Percentiles rank a stretch among this genome's conserved stretches.
phyloP scores from a whole-genome alignment of 2,329 filamentous ascomycete species.

The Herpotrichia juniperi region DNA sequence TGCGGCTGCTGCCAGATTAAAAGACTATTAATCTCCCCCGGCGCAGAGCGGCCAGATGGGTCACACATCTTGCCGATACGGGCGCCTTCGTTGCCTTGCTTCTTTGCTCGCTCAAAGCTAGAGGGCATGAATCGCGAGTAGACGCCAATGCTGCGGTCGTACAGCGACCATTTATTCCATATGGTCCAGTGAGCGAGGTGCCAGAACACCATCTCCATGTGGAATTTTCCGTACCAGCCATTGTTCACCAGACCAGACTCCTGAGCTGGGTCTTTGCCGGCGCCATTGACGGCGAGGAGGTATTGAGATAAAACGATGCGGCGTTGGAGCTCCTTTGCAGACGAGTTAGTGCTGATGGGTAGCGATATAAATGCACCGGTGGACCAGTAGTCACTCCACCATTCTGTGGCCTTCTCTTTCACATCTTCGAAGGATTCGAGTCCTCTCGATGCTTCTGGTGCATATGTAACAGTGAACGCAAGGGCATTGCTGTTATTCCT shows the following conservation, averaged over 20 bases:
- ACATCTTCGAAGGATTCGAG: slow-evolving; percentile 33
- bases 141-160: slow-evolving; percentile 54
- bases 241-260: slow-evolving; percentile 59
- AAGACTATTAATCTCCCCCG: slow-evolving; percentile 66
- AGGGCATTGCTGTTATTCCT: slow-evolving; percentile 28
- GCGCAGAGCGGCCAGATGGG: slow-evolving; percentile 60
- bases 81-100: slow-evolving; percentile 51
- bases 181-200: slow-evolving; percentile 58
- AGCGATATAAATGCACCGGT: slow-evolving; percentile 60
- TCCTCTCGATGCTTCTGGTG: slow-evolving; percentile 37
- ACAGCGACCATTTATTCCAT: slow-evolving; percentile 55
- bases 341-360: slow-evolving; percentile 42
- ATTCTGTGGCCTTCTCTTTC: slow-evolving; percentile 42
- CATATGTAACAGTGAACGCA: slow-evolving; percentile 31
- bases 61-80: slow-evolving; percentile 64
- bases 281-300: slow-evolving; percentile 59
- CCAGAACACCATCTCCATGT: slow-evolving; percentile 63
- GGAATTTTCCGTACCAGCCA: slow-evolving; percentile 64
- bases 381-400: slow-evolving; percentile 60
- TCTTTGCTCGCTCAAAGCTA: slow-evolving; percentile 41
- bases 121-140: slow-evolving; percentile 56
- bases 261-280: slow-evolving; percentile 57
- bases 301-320: slow-evolving; percentile 61
- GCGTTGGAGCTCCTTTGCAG: slow-evolving; percentile 59
- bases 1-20: slow-evolving; percentile 70